These are phyloP conservation scores for Backusella parvicylindrica DNA, from an alignment of 192 early-diverging fungal genomes.

Conservation along the genomic window DNA sequence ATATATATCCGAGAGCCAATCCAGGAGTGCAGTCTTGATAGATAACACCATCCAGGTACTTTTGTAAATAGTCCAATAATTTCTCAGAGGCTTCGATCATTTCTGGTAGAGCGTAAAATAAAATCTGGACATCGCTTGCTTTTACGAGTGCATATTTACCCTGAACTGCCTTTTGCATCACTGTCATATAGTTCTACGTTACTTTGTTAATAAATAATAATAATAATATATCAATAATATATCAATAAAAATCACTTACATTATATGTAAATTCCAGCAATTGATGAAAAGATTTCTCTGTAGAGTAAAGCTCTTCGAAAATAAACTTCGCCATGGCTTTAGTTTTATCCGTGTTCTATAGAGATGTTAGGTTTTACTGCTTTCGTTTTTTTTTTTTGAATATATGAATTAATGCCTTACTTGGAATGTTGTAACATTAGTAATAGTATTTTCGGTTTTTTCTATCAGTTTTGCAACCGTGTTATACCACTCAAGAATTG, in stretches of 20 bases:
- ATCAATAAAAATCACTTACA: constrained; percentile 20
- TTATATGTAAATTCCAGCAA: constrained; percentile 38
- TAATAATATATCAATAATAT: not conserved
- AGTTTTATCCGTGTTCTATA: not conserved
- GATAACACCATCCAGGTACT: not conserved
- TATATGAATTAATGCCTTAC: not conserved
- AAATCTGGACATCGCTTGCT: constrained; percentile 25
- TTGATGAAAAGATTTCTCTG: constrained; percentile 31
- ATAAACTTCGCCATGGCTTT: constrained; percentile 21
- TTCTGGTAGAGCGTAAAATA: constrained; percentile 36
- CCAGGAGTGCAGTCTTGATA: not conserved
- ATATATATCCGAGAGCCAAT: constrained; percentile 22
- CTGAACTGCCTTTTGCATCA: constrained; percentile 23
- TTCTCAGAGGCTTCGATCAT: constrained; percentile 28
- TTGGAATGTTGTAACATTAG: not conserved
- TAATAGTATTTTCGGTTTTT: not conserved
- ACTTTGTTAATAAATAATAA: not conserved
- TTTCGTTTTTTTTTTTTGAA: not conserved
- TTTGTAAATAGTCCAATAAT: constrained; percentile 15
- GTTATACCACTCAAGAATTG: not conserved
- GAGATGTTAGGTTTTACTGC: not conserved
- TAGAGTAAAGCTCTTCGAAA: constrained; percentile 23
- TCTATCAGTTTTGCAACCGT: not conserved
- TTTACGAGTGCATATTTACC: constrained; percentile 28
- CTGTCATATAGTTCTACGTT: constrained; percentile 37